Conservation (phyloP, 2,329 filamentous ascomycete genomes). For the Fusarium aywerte region DNA sequence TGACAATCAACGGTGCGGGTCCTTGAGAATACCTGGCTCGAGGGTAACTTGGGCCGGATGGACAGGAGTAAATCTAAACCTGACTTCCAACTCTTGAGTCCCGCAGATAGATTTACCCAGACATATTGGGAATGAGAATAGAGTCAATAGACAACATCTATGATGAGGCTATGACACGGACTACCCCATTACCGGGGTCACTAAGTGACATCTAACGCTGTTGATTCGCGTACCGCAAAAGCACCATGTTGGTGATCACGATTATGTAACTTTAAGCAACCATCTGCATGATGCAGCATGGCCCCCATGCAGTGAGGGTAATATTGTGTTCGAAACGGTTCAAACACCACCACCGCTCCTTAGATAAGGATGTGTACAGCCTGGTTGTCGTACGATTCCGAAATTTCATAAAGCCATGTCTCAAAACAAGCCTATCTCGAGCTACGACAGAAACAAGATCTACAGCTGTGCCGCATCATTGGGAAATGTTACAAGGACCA, state of each 20-base stretch:
- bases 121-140: slow-evolving; percentile 6
- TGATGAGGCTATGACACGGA: slow-evolving; percentile 1
- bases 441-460: slow-evolving; percentile 11
- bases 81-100: slow-evolving; percentile 12
- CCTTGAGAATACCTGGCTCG: slow-evolving; percentile 23
- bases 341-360: slow-evolving; percentile 6
- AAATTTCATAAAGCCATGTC: slow-evolving; percentile 35
- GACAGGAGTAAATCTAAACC: slow-evolving; percentile 11
- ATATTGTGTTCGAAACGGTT: slow-evolving; percentile 14
- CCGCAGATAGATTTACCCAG: slow-evolving; percentile 15
- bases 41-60: slow-evolving; percentile 6
- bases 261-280: neutral
- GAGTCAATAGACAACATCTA: neutral
- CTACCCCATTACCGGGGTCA: neutral
- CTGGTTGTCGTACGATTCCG: slow-evolving; percentile 37
- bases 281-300: slow-evolving; percentile 2
- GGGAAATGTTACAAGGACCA: slow-evolving; percentile 17
- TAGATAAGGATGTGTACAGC: slow-evolving; percentile 14
- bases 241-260: neutral
- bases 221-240: neutral
- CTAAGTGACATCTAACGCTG: neutral
- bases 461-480: slow-evolving; percentile 23
- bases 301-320: slow-evolving; percentile 22
- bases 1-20: slow-evolving; percentile 37
- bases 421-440: slow-evolving; percentile 22